Base-by-base conservation (phyloP, 257 asterid genomes). In the Solanum lignicaule region DNA sequence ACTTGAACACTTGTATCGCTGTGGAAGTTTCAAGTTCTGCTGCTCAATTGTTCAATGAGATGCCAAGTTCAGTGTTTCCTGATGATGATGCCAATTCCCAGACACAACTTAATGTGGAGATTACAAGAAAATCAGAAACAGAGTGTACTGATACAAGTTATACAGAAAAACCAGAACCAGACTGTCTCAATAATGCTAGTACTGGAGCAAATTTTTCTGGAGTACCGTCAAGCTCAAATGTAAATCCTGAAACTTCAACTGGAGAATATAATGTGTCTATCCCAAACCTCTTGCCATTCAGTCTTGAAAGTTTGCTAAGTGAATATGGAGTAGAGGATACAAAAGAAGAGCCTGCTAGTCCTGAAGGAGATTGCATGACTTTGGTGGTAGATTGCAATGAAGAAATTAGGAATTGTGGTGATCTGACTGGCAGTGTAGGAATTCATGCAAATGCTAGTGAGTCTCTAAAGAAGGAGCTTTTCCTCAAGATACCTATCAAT, bases 191-290 rank as follows among this genome's bases (percentile, higher is more conserved):
- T 29, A 73, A 83, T 72, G 68, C 65, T 52, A 65, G 71, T 32
- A 29, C 38, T 88, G 89, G 88, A 87, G 83, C 29, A 35, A 85
- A 31, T 82, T 71, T 21, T 74, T 71, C 89, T 65, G 73, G 55
- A 65, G 88, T 89, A 48, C 71, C 76, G 60, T 85, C 90, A 55
- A 74, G 86, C 88, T 86, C 92, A 66, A 69, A 25, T 23, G 21
- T 79, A 15, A 55, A 38, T 79, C 85, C 41, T 55, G 91, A 73
- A 65, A 73, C 60, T 87, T 74, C 41, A 29, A 18, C 62, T 25
- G 65, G 62, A 25, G 9, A 78, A 78, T 25, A 7, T 15, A 25
- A 12, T 29, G 65, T 18, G 65, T 55, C 65, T 55, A 48, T 52
- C 68, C 39, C 85, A 48, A 29, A 82, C 31, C 85, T 82, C 36